Evolutionary conservation across 2,329 filamentous ascomycete species (phyloP).

Genomic region (Pseudogymnoascus destructans): DNA sequence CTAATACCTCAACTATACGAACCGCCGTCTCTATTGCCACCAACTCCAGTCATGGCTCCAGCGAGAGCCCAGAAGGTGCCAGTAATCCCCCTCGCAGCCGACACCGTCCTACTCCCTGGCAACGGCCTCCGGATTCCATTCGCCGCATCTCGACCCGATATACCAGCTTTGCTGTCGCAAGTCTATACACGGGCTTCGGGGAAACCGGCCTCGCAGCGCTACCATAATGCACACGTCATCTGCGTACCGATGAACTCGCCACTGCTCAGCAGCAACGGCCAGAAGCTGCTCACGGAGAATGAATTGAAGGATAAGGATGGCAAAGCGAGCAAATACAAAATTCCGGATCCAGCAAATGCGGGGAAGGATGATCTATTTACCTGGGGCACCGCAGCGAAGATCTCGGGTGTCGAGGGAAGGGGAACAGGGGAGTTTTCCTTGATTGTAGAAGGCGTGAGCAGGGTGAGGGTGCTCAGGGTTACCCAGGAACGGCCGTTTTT

Average conservation of each 20-base stretch:
- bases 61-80: conserved; percentile 37
- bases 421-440: conserved; percentile 66
- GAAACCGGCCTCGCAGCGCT: conserved; percentile 49
- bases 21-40: background rate
- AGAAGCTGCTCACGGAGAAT: conserved; percentile 57
- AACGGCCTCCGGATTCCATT: conserved; percentile 76
- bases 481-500: conserved; percentile 73
- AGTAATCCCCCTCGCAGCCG: conserved; percentile 69
- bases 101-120: conserved; percentile 72
- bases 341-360: conserved; percentile 36
- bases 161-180: conserved; percentile 74
- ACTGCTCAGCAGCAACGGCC: conserved; percentile 59
- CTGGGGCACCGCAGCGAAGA: conserved; percentile 70
- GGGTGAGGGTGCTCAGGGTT: conserved; percentile 63
- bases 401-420: conserved; percentile 63
- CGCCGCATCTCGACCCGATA: conserved; percentile 65
- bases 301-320: conserved; percentile 29
- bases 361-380: conserved; percentile 64
- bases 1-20: background rate
- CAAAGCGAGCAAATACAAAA: background rate
- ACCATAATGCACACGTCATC: conserved; percentile 62
- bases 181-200: conserved; percentile 66
- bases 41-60: conserved; percentile 12
- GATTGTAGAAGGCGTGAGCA: conserved; percentile 71
- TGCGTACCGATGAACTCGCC: conserved; percentile 78